Evolutionary conservation across 495 filamentous ascomycete genomes (phyloP), one percentile per base, ranked within the genome.

Genomic region (Chlorociboria aeruginascens): DNA sequence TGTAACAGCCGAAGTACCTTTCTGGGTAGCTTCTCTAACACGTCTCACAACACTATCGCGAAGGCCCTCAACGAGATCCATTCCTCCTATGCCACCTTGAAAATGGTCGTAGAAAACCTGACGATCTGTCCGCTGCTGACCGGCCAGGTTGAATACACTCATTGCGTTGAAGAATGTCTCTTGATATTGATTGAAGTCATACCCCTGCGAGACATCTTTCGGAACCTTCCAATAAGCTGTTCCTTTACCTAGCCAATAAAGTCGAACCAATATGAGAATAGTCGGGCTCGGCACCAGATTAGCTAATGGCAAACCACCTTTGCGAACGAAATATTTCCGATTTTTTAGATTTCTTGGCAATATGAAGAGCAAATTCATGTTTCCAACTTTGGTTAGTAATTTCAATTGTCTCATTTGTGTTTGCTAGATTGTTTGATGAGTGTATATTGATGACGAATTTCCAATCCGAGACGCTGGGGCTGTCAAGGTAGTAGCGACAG

Each of bases 211-310:
- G 3, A 32, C 0, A 25, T 47, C 31, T 28, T 6, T 33, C 7
- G 52, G 48, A 31, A 55, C 33, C 29, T 55, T 50, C 52, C 54
- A 53, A 40, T 50, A 52, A 10, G 46, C 50, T 28, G 31, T 53
- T 11, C 37, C 38, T 8, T 20, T n/a, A 4, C 14, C 29, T 2
- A 10, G 13, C n/a, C 32, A 25, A 16, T 9, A 42, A 7, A 52
- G 34, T 10, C 32, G 14, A 17, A 43, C 30, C 35, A 54, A 10
- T 14, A 33, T 35, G 30, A 8, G 37, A 12, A 32, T 16, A 0
- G 32, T 28, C 25, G 32, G 7, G 2, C 9, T 10, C 1, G 50
- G 50, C 43, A 43, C 50, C 31, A 47, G 32, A 1, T 29, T 10
- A 17, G 8, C 13, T 13, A 28, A 20, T 17, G 6, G 9, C 11